Percentiles rank a stretch among this genome's conserved stretches.
Conservation (phyloP, 2,329 filamentous ascomycete species). For the Trichoderma oligosporum region DNA sequence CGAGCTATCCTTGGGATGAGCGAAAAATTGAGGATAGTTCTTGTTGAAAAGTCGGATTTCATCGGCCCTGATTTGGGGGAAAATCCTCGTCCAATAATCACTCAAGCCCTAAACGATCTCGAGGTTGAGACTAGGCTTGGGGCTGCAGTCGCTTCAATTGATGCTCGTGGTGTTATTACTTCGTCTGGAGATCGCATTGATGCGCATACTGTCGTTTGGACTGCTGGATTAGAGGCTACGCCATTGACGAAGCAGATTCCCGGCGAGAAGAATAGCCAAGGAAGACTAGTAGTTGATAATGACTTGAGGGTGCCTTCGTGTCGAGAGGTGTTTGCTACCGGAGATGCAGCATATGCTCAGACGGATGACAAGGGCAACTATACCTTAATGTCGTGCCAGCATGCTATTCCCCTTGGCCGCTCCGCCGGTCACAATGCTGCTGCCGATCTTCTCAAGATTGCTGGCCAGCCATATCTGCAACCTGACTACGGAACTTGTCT, state of each 20-base stretch:
- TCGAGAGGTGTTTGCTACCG: slow-evolving; percentile 31
- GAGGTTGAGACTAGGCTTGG: slow-evolving; percentile 32
- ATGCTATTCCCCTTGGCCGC: slow-evolving; percentile 35
- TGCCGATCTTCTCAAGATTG: slow-evolving; percentile 30
- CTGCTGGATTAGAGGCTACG: slow-evolving; percentile 33
- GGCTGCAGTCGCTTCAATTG: slow-evolving; percentile 27
- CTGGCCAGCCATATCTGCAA: slow-evolving; percentile 29
- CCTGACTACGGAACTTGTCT: slow-evolving; percentile 32
- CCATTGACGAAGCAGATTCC: slow-evolving; percentile 32
- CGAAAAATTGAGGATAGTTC: slow-evolving; percentile 22
- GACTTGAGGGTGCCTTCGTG: slow-evolving; percentile 28
- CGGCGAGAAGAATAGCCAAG: slow-evolving; percentile 27
- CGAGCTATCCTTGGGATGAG: slow-evolving; percentile 21
- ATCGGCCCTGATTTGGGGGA: slow-evolving; percentile 34
- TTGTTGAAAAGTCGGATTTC: slow-evolving; percentile 29
- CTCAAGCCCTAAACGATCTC: slow-evolving; percentile 29
- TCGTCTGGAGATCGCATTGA: slow-evolving; percentile 32
- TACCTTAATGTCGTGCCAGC: slow-evolving; percentile 39
- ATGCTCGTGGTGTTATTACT: slow-evolving; percentile 26
- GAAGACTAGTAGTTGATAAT: slow-evolving; percentile 30
- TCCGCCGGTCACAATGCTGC: slow-evolving; percentile 32
- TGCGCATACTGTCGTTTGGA: slow-evolving; percentile 35
- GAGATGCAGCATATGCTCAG: slow-evolving; percentile 31
- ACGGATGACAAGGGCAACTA: slow-evolving; percentile 28
- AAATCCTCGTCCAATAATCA: slow-evolving; percentile 32